A percentile compares a stretch with the other conserved stretches of the same genome.
Evolutionary conservation across 306 rosid species (phyloP).

Genomic region (Acacia melanoxylon): DNA sequence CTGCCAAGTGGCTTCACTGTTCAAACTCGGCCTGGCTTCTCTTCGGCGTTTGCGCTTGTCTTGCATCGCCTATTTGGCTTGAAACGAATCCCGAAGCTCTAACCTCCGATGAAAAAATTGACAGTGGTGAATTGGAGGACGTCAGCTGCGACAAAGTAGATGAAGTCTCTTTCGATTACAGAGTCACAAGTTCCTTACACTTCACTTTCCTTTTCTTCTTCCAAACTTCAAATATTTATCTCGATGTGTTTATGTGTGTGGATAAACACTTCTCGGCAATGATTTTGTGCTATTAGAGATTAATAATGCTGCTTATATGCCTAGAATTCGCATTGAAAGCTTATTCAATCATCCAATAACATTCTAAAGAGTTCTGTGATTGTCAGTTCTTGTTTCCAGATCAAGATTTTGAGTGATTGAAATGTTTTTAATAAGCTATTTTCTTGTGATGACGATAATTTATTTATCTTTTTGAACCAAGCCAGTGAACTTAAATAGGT

Average conservation of each 20-base stretch:
- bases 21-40: slow-evolving; percentile 87
- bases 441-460: too few species aligned
- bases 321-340: background rate
- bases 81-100: slow-evolving; percentile 29
- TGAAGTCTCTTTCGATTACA: slow-evolving; percentile 55
- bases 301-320: background rate
- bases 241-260: too few species aligned
- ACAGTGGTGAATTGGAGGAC: slow-evolving; percentile 14
- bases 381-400: background rate
- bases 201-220: background rate
- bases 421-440: background rate
- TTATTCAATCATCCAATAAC: background rate
- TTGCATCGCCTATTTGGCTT: slow-evolving; percentile 50
- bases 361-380: background rate
- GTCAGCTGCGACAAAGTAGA: slow-evolving; percentile 12
- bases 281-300: slow-evolving; percentile 14
- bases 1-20: slow-evolving; percentile 85
- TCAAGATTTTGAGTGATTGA: background rate
- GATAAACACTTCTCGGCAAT: background rate
- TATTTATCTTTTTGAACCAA: too few species aligned
- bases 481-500: too few species aligned
- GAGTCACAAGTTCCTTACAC: slow-evolving; percentile 57
- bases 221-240: background rate
- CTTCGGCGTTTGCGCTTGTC: slow-evolving; percentile 77
- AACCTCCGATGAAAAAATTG: background rate